These are phyloP conservation scores for Coemansia sp. DNA, from an alignment of 192 early-diverging fungal genomes.

Conservation along the genomic window DNA sequence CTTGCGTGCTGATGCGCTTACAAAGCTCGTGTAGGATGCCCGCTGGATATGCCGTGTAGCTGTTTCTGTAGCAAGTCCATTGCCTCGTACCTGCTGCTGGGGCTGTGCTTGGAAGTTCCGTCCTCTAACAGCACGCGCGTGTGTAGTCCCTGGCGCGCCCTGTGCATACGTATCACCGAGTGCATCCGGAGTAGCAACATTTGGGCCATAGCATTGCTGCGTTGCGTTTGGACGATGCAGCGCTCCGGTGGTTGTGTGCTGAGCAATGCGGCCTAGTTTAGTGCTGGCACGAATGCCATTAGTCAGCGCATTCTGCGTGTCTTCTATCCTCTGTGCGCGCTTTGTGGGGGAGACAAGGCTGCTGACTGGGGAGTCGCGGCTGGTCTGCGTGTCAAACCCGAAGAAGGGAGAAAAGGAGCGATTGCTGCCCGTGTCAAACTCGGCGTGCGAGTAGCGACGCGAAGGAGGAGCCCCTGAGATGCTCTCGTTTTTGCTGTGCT, in stretches of 20 bases:
- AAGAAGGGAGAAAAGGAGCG: slow-evolving; percentile 29
- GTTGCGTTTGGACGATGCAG: slow-evolving; percentile 10
- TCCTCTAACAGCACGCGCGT: slow-evolving; percentile 21
- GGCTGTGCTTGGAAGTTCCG: slow-evolving; percentile 12
- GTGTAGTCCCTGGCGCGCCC: slow-evolving; percentile 18
- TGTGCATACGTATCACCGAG: slow-evolving; percentile 41
- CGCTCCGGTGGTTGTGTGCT: slow-evolving; percentile 2
- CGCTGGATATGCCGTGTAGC: slow-evolving; percentile 23
- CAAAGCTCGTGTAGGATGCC: slow-evolving; percentile 36
- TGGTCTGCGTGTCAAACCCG: slow-evolving; percentile 38
- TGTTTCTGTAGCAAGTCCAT: slow-evolving; percentile 19
- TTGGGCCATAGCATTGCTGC: slow-evolving; percentile 15
- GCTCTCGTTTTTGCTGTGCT: slow-evolving; percentile 3
- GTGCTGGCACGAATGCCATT: slow-evolving; percentile 19
- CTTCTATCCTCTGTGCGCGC: slow-evolving; percentile 35
- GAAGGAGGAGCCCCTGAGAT: neutral
- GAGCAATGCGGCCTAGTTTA: neutral
- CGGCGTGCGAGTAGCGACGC: slow-evolving; percentile 38
- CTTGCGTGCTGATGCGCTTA: slow-evolving; percentile 29
- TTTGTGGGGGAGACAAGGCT: slow-evolving; percentile 41
- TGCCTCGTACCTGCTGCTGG: slow-evolving; percentile 15
- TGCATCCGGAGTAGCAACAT: slow-evolving; percentile 9
- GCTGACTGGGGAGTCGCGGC: slow-evolving; percentile 31
- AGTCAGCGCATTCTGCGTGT: slow-evolving; percentile 41
- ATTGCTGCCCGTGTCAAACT: slow-evolving; percentile 32